Evolutionary conservation across 2,329 filamentous ascomycete species (phyloP), one percentile per base, ranked within the genome.

Genomic region (Diaporthe sp.): DNA sequence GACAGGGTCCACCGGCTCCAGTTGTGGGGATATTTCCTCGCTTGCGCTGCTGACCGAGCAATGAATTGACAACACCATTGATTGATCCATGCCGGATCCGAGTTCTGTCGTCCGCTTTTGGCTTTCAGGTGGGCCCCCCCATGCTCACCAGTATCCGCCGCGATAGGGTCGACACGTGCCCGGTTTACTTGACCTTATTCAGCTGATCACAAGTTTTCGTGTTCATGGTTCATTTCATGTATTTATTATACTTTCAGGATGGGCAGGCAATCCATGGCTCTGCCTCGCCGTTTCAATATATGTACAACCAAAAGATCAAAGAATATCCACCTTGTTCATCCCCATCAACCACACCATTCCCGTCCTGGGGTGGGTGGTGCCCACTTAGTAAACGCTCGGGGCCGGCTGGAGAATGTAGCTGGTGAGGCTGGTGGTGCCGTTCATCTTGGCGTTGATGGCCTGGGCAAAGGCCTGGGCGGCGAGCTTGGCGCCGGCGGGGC

Each of bases 381-480:
- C 44, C 44, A 8, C 63, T 51, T 53, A 79, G 44, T 77, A 81
- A 13, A 81, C 79, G 30, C 22, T 73, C 15, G 79, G 78, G 53
- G 75, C 71, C n/a, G 76, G 76, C n/a, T 53, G 75, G 73, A 73
- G 77, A 8, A 81, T 44, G 55, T 76, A 80, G 42, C 59, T 61
- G 70, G 75, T 75, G 65, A 81, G 59, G 74, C 78, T 77, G 70
- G 80, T 81, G 22, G 79, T 80, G 42, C 80, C 79, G 51, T 81
- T 81, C 35, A 75, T 76, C 35, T 75, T 73, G 58, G 56, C 74
- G 7, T 50, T 58, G 25, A 84, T 73, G 1, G 81, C 90, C 83
- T 91, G 90, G 39, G 91, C 86, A 78, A 92, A 92, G 8, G 89
- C 87, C 77, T 86, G 83, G 0, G 88, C 86, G 22, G 90, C 88